Evolutionary conservation across 176 grass and related monocot species (phyloP), one percentile per base, ranked within the genome.

Genomic region (Aegilops sharonensis): DNA sequence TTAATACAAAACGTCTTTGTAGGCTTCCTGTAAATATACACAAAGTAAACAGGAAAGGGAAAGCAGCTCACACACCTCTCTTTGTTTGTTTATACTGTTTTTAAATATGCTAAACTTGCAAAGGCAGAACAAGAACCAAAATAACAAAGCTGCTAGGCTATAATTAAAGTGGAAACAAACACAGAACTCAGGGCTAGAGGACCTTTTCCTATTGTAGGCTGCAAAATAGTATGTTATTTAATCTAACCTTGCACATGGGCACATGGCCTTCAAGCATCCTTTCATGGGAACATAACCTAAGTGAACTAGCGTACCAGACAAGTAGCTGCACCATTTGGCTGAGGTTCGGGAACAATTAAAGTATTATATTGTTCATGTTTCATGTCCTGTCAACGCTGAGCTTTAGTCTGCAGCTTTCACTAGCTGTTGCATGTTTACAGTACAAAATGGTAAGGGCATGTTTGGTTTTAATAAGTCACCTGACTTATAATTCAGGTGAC

Each of bases 61-160:
- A 84, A 81, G 79, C 39, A 85, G 66, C 52, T 86, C 79, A 47
- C 40, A 78, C 67, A n/a, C 75, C 67, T 76, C 71, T 76, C 18
- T 42, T 86, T 32, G 75, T 54, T 82, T 84, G 24, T 87, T 42
- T 85, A 57, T 85, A 57, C 82, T 75, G 36, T 68, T 88, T 85
- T 88, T 69, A 54, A 80, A 90, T 83, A 88, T 79, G 78, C 32
- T 66, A 83, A 75, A 88, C 79, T 68, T 17, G 64, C 56, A 81
- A 93, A 85, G 85, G 82, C 60, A 79, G 63, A 88, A 65, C 72
- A 85, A 34, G 83, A 88, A 21, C 37, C 45, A 69, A 87, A 88
- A 83, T 18, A 23, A 81, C 75, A 90, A 93, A 90, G 88, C 85
- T 90, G 85, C 73, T 24, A 80, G 47, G 64, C 68, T 21, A 93